Evolutionary conservation across 2,329 filamentous ascomycete species (phyloP).

Genomic region (Orbilia quercus): DNA sequence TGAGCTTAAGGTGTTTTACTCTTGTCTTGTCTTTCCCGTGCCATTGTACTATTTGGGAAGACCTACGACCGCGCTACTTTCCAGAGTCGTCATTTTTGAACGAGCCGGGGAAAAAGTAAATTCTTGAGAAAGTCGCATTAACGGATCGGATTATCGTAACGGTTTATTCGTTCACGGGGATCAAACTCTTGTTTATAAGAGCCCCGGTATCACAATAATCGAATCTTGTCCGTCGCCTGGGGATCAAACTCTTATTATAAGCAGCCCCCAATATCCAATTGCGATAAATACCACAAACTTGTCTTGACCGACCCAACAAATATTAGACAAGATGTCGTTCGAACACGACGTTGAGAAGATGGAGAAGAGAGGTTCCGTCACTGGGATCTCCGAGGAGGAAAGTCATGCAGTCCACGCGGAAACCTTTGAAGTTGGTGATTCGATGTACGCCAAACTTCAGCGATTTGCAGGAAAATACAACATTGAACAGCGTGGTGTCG

Average conservation of each 20-base stretch:
- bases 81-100: slow-evolving; percentile 20
- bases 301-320: slow-evolving; percentile 34
- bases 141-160: not conserved
- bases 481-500: slow-evolving; percentile 79
- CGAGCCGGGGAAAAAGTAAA: slow-evolving; percentile 12
- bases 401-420: slow-evolving; percentile 69
- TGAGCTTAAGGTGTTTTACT: slow-evolving; percentile 25
- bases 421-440: slow-evolving; percentile 70
- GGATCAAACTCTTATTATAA: too few species aligned
- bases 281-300: too few species aligned
- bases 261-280: too few species aligned
- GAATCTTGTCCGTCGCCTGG: too few species aligned
- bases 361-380: slow-evolving; percentile 45
- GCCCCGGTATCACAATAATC: not conserved
- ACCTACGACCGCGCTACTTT: slow-evolving; percentile 24
- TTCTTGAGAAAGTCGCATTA: not conserved
- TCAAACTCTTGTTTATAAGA: slow-evolving; percentile 7
- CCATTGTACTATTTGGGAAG: slow-evolving; percentile 51
- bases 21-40: slow-evolving; percentile 23
- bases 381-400: slow-evolving; percentile 60
- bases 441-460: slow-evolving; percentile 71
- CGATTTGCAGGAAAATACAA: slow-evolving; percentile 73
- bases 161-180: not conserved
- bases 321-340: slow-evolving; percentile 52
- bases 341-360: slow-evolving; percentile 49